Evolutionary conservation across 345 rosid genomes (phyloP), one percentile per base, ranked within the genome.

Genomic region (Aquilaria malaccensis): DNA sequence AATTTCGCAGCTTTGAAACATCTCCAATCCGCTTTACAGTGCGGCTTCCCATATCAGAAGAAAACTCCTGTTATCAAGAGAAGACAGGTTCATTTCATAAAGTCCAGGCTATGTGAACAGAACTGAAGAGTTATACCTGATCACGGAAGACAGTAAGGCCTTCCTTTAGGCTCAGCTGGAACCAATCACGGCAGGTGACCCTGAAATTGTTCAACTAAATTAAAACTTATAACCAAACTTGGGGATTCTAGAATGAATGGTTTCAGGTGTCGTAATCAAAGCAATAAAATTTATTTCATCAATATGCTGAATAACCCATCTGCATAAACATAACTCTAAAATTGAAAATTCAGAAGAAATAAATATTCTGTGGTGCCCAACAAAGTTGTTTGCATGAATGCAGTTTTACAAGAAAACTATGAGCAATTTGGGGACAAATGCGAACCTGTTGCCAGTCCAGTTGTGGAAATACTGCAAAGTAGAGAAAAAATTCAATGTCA

Each of bases 381-480:
- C 7, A 51, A 30, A 3, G 43, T 37, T 9, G 7, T 37, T 22
- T 37, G 7, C 13, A 52, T 37, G 66, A 13, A 52, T 31, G 45
- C 11, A 54, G 29, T 64, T 31, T 50, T 45, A 29, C 45, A 55
- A 22, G 55, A 9, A 48, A 52, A 62, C 0, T 33, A 63, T 4
- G 7, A 58, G 13, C 31, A 56, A 6, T 59, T 50, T 33, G n/a
- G 48, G 54, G 49, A 58, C 14, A 62, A 12, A 54, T 65, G 59
- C 72, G 73, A 77, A 92, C 99, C 99, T 94, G 85, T 90, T 88
- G 68, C 99, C 99, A 59, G 99, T 95, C 99, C 99, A 95, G 74
- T 95, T 95, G 87, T 95, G 97, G 79, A 95, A 95, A 75, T 91
- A 95, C 99, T 95, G 85, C 86, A 82, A 45, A 62, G 47, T 13